Percentiles rank a stretch among this genome's conserved stretches.
Conservation (phyloP, 192 early-diverging fungal genomes). For the Nowakowskiella sp. region DNA sequence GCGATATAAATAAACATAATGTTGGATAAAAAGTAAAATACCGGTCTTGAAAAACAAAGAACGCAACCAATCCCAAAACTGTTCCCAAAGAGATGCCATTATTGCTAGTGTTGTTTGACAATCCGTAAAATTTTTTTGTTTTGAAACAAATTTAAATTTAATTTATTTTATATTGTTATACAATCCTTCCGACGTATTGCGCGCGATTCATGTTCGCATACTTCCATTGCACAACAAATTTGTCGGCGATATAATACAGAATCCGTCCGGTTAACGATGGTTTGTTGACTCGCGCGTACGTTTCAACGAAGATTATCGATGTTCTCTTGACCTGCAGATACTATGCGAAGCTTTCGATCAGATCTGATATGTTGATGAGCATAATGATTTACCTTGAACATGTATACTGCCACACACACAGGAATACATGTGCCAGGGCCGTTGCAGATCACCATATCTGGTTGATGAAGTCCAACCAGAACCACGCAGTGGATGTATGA, state of each 20-base stretch:
- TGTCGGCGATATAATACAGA: constrained; percentile 65
- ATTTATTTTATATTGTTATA: too few relatives aligned
- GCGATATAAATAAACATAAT: too few relatives aligned
- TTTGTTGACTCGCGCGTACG: constrained; percentile 75
- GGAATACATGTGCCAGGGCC: constrained; percentile 86
- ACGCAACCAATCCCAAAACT: constrained; percentile 38
- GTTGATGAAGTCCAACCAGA: constrained; percentile 21
- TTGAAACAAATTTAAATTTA: too few relatives aligned
- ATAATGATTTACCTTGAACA: constrained; percentile 43
- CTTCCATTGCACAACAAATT: constrained; percentile 91
- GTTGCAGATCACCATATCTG: constrained; percentile 75
- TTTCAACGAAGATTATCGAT: constrained; percentile 78
- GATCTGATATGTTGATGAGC: neutral
- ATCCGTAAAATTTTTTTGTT: too few relatives aligned
- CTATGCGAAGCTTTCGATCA: constrained; percentile 13
- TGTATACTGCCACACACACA: constrained; percentile 49
- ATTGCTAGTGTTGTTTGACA: too few relatives aligned
- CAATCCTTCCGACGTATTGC: too few relatives aligned
- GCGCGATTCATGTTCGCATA: too few relatives aligned
- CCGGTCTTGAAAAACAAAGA: constrained; percentile 49
- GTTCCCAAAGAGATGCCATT: too few relatives aligned
- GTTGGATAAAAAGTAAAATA: too few relatives aligned
- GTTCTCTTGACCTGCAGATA: constrained; percentile 46
- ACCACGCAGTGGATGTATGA: constrained; percentile 12
- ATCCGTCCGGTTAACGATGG: constrained; percentile 87